Evolutionary conservation across 305 asterid species (phyloP).

Genomic region (Fraxinus albicans): DNA sequence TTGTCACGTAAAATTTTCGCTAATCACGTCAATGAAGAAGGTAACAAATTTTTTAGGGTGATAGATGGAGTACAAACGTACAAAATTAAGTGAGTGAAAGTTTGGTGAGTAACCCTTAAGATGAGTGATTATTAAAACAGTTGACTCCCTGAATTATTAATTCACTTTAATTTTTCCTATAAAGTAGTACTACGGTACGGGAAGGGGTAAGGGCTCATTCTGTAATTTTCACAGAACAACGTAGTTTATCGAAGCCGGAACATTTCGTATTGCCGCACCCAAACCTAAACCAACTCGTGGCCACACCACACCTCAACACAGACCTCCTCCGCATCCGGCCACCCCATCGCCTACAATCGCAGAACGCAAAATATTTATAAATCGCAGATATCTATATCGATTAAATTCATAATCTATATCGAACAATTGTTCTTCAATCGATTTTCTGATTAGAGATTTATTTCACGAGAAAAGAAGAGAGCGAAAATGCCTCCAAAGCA

Average conservation of each 20-base stretch:
- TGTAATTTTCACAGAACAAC: neutral
- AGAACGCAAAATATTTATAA: neutral
- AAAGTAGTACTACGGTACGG: neutral
- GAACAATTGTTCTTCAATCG: neutral
- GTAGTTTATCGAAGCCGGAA: neutral
- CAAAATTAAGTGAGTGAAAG: neutral
- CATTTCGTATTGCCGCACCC: neutral
- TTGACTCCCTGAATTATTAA: no score
- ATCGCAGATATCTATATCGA: neutral
- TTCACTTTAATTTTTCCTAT: no score
- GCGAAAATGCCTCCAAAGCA: constrained; percentile 75
- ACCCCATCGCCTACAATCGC: neutral
- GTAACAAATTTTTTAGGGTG: neutral
- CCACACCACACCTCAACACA: neutral
- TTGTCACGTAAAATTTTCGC: neutral
- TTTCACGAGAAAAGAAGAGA: constrained; percentile 19
- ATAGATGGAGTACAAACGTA: neutral
- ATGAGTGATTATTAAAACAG: no score
- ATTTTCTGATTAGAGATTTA: neutral
- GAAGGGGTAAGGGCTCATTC: neutral
- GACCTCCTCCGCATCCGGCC: neutral
- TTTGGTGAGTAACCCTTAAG: neutral
- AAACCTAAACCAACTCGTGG: constrained; percentile 11
- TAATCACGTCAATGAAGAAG: no score
- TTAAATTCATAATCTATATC: neutral